phyloP scores from a whole-genome alignment of 345 rosid genomes.

The Laguncularia racemosa region DNA sequence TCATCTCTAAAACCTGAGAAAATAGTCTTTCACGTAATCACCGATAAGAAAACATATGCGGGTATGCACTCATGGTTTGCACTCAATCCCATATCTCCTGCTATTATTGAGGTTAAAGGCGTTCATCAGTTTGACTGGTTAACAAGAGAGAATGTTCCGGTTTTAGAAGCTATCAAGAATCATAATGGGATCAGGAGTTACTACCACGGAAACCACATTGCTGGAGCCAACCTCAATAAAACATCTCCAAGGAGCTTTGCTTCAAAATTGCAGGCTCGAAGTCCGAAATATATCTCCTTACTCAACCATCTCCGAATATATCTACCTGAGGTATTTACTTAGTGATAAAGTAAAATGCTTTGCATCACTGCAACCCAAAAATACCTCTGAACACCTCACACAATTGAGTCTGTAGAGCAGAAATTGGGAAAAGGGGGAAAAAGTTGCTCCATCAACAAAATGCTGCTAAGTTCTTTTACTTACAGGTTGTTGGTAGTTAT shows the following conservation, averaged over 20 bases:
- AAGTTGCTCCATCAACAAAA: too few species aligned
- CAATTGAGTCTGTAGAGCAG: too few species aligned
- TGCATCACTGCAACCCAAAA: too few species aligned
- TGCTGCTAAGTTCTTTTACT: too few species aligned
- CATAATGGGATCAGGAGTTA: constrained; percentile 77
- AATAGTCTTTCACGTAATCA: constrained; percentile 92
- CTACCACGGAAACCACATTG: constrained; percentile 94
- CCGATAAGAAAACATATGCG: constrained; percentile 98
- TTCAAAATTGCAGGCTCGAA: constrained; percentile 93
- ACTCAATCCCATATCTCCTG: constrained; percentile 74
- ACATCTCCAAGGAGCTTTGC: constrained; percentile 89
- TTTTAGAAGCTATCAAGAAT: constrained; percentile 93
- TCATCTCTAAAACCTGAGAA: constrained; percentile 84
- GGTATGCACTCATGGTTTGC: constrained; percentile 99
- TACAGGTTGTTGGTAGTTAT: too few species aligned
- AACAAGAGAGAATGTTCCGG: constrained; percentile 98
- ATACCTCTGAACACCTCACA: too few species aligned
- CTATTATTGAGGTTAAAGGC: constrained; percentile 91
- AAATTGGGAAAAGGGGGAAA: too few species aligned
- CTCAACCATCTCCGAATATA: constrained; percentile 98
- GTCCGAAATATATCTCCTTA: constrained; percentile 98
- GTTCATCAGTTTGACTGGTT: constrained; percentile 99
- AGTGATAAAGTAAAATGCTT: not conserved
- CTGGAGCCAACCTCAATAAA: constrained; percentile 74
- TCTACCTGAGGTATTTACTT: constrained; percentile 77